Evolutionary conservation across 169 alveolate species (phyloP), one percentile per base, ranked within the genome.

Genomic region (Plasmodium fragile): DNA sequence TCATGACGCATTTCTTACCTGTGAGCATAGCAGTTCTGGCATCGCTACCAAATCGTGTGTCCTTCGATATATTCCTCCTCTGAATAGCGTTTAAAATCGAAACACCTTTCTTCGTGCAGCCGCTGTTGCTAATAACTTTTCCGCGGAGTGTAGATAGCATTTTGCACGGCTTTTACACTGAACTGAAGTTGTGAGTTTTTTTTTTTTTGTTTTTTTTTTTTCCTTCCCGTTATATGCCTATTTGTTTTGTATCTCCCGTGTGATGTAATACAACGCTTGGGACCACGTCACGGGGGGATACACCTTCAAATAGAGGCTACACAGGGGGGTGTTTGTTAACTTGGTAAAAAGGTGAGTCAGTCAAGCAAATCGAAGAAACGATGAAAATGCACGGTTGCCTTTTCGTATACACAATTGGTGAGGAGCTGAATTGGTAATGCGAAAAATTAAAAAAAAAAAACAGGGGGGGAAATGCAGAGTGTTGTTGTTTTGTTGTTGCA

Each of bases 1-100:
- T 16, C 13, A 4, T 79, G 5, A n/a, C 3, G 36, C 13, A 79
- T 45, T 10, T 30, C 41, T 82, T 65, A 92, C 95, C 98, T 70
- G 96, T 91, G 45, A 96, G 92, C 93, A 96, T 92, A 18, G 97
- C 98, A 69, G 92, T 96, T 28, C 98, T 84, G 82, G 97, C 96
- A 71, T 96, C 97, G 43, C 95, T 92, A 13, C 96, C 96, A 81
- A 94, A 96, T 69, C 95, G 92, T 39, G 94, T 89, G 49, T 96
- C 98, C 72, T 96, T 96, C 53, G 97, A 92, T 36, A 95, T 79
- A 81, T 82, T 94, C 11, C 95, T 92, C 22, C 72, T 84, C 53
- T 92, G 95, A 92, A 83, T 13, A 1, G 36, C 41, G 84, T 82
- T 92, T 72, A 91, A 69, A 25, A 39, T 30, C 18, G 93, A 87